Evolutionary conservation across 2,329 filamentous ascomycete species (phyloP).

Genomic region (Aspergillus aculeatus): DNA sequence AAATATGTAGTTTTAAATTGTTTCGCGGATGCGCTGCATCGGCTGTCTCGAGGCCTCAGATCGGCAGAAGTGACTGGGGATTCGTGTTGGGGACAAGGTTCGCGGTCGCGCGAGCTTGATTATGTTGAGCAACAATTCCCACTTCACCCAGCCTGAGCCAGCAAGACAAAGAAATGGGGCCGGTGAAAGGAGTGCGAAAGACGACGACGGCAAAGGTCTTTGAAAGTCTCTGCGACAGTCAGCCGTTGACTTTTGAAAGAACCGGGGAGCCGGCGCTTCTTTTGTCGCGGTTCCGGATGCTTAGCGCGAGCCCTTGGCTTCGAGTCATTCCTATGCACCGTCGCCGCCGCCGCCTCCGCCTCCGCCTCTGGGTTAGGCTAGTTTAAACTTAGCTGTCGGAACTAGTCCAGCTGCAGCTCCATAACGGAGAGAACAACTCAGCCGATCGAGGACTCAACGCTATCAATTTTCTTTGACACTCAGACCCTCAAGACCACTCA

Average conservation of each 20-base stretch:
- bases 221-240: constrained; percentile 22
- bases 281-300: constrained; percentile 24
- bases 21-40: constrained; percentile 17
- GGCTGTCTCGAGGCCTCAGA: constrained; percentile 11
- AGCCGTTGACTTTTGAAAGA: constrained; percentile 9
- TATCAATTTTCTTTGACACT: constrained; percentile 8
- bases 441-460: constrained; percentile 6
- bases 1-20: constrained; percentile 10
- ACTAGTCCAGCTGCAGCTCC: constrained; percentile 8
- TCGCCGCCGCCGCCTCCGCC: neutral
- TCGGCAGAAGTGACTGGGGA: neutral
- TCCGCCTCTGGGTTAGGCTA: no score
- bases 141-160: constrained; percentile 1
- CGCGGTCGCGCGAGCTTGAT: neutral
- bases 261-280: constrained; percentile 23
- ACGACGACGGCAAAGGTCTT: constrained; percentile 4
- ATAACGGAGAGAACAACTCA: constrained; percentile 19
- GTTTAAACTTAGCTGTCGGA: neutral
- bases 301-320: constrained; percentile 22
- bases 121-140: neutral
- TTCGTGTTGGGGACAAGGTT: neutral
- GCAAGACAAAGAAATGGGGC: constrained; percentile 1
- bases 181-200: constrained; percentile 6
- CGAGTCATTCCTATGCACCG: constrained; percentile 1
- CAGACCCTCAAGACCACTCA: constrained; percentile 16